A percentile compares a stretch with the other conserved stretches of the same genome.
phyloP scores from a whole-genome alignment of 1,284 basidiomycete species.

The Ceratobasidium sp. region DNA sequence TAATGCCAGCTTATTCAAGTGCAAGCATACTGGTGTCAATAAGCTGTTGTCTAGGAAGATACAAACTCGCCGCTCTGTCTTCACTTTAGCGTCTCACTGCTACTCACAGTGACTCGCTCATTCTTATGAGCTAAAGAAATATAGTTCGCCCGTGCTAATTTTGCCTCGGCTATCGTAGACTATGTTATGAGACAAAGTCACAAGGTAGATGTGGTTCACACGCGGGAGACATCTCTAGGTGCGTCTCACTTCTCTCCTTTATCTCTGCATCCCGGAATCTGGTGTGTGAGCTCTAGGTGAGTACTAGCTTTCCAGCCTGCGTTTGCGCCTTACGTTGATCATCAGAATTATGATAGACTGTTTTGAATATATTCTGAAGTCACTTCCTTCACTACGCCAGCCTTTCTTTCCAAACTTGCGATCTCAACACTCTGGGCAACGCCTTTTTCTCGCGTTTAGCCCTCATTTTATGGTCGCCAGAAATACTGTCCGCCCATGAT shows the following conservation, averaged over 20 bases:
- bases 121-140: conserved; percentile 83
- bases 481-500: conserved; percentile 34
- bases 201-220: conserved; percentile 69
- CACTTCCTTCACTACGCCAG: background rate
- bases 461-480: conserved; percentile 86
- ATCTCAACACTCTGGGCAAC: conserved; percentile 92
- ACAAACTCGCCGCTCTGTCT: conserved; percentile 35
- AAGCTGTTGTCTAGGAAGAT: background rate
- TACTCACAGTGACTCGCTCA: conserved; percentile 77
- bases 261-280: background rate
- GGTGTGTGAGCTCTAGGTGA: conserved; percentile 23
- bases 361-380: conserved; percentile 7
- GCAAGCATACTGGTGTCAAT: conserved; percentile 32
- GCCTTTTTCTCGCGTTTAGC: conserved; percentile 76
- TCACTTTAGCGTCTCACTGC: conserved; percentile 86
- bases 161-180: conserved; percentile 63
- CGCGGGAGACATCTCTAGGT: conserved; percentile 65
- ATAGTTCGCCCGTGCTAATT: conserved; percentile 60
- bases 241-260: conserved; percentile 7
- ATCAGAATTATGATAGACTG: background rate
- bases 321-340: background rate
- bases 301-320: background rate
- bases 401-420: conserved; percentile 15
- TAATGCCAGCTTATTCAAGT: conserved; percentile 29
- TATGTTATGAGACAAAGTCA: conserved; percentile 53